phyloP scores from a whole-genome alignment of 345 rosid genomes.

The Microthlaspi erraticum region DNA sequence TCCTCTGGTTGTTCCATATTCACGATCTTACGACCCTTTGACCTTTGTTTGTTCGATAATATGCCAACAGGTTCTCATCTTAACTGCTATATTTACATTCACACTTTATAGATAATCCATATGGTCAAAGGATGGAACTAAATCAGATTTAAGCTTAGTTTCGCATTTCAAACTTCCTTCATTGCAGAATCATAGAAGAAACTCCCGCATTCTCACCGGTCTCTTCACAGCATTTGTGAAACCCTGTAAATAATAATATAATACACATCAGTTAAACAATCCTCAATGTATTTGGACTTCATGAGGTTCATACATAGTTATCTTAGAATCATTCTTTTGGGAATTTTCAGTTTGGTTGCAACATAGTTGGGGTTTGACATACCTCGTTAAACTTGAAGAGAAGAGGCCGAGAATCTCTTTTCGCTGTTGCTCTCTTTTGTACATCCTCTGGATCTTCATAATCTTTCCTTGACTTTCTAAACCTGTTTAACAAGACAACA shows the following conservation, averaged over 20 bases:
- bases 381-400: conserved; percentile 96
- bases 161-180: conserved; percentile 1
- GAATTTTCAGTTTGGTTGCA: conserved; percentile 3
- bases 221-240: conserved; percentile 92
- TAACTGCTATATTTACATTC: conserved; percentile 11
- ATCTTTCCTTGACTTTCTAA: conserved; percentile 61
- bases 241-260: conserved; percentile 52
- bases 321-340: conserved; percentile 4
- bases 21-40: too few species aligned
- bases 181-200: conserved; percentile 48
- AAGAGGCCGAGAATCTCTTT: conserved; percentile 75
- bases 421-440: conserved; percentile 50
- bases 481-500: conserved; percentile 52
- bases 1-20: too few species aligned
- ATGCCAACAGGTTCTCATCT: background rate
- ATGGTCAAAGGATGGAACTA: background rate
- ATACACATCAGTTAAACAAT: conserved; percentile 4
- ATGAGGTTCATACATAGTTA: background rate
- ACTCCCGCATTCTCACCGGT: conserved; percentile 83
- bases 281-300: background rate
- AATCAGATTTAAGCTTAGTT: background rate
- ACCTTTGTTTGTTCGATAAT: too few species aligned
- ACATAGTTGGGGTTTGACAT: conserved; percentile 25
- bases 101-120: background rate
- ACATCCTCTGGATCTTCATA: conserved; percentile 50